Evolutionary conservation across 208 protist species (phyloP).

Genomic region (Tritrichomonas musculus): DNA sequence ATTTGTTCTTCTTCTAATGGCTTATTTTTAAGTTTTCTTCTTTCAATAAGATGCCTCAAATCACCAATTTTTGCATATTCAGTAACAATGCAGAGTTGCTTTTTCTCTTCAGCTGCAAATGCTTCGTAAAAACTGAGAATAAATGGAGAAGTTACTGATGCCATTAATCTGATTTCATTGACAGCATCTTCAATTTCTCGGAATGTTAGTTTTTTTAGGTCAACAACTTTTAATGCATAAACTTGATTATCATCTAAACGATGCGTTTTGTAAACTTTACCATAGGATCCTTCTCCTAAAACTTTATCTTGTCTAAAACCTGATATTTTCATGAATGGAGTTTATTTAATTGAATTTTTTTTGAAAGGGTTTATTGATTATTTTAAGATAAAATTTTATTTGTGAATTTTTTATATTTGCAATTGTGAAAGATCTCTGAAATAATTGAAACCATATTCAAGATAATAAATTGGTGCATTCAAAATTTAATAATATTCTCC

Average conservation of each 20-base stretch:
- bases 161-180: conserved; percentile 61
- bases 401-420: too few relatives aligned
- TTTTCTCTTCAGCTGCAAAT: conserved; percentile 57
- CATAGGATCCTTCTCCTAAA: not conserved
- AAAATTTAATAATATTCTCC: too few relatives aligned
- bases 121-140: conserved; percentile 57
- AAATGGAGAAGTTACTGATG: conserved; percentile 50
- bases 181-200: conserved; percentile 54
- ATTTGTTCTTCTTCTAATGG: not conserved
- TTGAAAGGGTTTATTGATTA: too few relatives aligned
- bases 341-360: too few relatives aligned
- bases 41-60: conserved; percentile 36
- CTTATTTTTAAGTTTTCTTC: not conserved
- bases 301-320: not conserved
- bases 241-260: not conserved
- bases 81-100: conserved; percentile 59
- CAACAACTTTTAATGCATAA: conserved; percentile 42
- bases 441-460: too few relatives aligned
- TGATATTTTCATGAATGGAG: not conserved
- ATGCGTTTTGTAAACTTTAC: not conserved
- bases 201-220: conserved; percentile 32
- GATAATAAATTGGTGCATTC: too few relatives aligned
- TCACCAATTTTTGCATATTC: conserved; percentile 55
- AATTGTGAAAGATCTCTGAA: too few relatives aligned
- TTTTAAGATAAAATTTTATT: too few relatives aligned